These are phyloP conservation scores for Oryza rufipogon DNA, from an alignment of 176 grass and related monocot genomes.

Conservation along the genomic window DNA sequence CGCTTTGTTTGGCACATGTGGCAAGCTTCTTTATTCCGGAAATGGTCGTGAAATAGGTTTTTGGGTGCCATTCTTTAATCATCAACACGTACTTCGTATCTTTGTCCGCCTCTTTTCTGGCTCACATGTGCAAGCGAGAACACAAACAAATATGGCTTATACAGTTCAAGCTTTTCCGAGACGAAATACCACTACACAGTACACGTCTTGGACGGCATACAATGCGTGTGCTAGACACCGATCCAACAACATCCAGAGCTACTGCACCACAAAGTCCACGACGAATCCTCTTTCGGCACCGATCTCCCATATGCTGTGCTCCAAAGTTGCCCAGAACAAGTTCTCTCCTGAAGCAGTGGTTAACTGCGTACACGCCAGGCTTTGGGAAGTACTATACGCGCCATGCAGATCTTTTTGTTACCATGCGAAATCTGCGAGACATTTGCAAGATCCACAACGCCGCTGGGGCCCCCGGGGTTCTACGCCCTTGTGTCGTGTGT, in stretches of 20 bases:
- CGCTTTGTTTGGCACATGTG: constrained; percentile 4
- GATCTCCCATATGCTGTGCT: neutral
- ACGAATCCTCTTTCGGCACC: constrained; percentile 33
- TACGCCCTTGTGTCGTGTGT: constrained; percentile 33
- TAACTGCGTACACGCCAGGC: neutral
- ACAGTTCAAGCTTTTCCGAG: neutral
- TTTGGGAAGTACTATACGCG: neutral
- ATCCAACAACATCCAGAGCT: neutral
- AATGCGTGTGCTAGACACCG: neutral
- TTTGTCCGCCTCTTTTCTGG: constrained; percentile 6
- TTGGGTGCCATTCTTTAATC: neutral
- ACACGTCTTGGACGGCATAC: neutral
- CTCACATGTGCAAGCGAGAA: constrained; percentile 1
- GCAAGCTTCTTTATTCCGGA: neutral
- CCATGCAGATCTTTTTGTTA: constrained; percentile 8
- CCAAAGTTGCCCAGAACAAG: constrained; percentile 22
- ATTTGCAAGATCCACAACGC: neutral
- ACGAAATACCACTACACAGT: neutral
- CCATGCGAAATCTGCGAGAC: neutral
- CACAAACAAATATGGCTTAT: neutral
- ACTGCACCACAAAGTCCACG: neutral
- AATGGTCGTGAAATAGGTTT: neutral
- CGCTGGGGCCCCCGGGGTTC: neutral
- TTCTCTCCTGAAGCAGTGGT: neutral
- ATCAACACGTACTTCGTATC: neutral